Percentiles rank a stretch among this genome's conserved stretches.
These are phyloP conservation scores for Lolium perenne DNA, from an alignment of 176 grass and related monocot genomes.

Conservation along the genomic window DNA sequence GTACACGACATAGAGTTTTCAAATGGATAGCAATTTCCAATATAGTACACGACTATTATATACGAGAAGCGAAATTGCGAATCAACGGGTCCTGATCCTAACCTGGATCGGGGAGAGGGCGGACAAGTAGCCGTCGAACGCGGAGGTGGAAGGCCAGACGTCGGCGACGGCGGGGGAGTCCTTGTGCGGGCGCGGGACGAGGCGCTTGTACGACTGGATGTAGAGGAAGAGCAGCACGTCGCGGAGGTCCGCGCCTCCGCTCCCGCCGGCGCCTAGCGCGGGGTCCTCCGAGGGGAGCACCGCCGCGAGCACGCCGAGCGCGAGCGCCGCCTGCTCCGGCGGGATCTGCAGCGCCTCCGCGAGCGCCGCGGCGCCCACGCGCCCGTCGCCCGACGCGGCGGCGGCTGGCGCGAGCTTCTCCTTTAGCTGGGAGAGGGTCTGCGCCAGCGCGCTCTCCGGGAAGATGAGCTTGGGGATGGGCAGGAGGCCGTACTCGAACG, in stretches of 20 bases:
- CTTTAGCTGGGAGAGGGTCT: conserved; percentile 69
- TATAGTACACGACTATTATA: background rate
- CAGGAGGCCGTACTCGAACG: conserved; percentile 94
- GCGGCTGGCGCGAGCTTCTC: conserved; percentile 55
- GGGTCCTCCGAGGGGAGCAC: conserved; percentile 76
- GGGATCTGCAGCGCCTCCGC: conserved; percentile 92
- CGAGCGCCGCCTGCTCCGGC: conserved; percentile 66
- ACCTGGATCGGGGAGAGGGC: conserved; percentile 98
- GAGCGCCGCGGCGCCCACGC: conserved; percentile 58
- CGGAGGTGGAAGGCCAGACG: conserved; percentile 94
- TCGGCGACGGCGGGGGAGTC: conserved; percentile 83
- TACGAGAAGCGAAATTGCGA: background rate
- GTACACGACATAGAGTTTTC: background rate
- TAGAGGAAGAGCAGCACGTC: conserved; percentile 91
- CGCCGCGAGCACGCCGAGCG: conserved; percentile 72
- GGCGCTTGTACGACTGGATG: conserved; percentile 87
- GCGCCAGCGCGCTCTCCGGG: conserved; percentile 70
- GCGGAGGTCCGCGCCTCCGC: conserved; percentile 55
- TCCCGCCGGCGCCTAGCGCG: conserved; percentile 44
- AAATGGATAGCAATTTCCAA: conserved; percentile 14
- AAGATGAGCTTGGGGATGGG: conserved; percentile 88
- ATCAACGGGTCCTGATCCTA: conserved; percentile 11
- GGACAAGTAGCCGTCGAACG: conserved; percentile 92
- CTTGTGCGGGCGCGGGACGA: conserved; percentile 86
- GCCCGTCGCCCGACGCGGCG: conserved; percentile 31